These are phyloP conservation scores for Rhodotorula sp. DNA, from an alignment of 1,284 basidiomycete species.

Conservation along the genomic window DNA sequence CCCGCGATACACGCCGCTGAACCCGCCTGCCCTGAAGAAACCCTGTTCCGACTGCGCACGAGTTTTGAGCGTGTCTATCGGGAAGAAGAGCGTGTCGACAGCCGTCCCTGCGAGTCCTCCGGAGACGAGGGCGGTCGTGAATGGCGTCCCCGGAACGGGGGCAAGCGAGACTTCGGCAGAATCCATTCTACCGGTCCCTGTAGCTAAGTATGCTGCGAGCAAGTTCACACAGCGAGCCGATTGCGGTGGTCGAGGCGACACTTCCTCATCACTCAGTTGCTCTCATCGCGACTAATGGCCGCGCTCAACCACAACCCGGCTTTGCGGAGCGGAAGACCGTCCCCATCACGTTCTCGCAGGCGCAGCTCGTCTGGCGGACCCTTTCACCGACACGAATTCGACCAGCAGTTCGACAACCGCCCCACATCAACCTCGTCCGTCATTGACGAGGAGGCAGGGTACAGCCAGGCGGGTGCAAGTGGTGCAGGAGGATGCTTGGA, in stretches of 20 bases:
- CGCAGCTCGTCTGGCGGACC: too few relatives aligned
- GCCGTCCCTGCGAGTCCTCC: constrained; percentile 61
- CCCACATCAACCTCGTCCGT: too few relatives aligned
- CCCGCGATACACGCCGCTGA: constrained; percentile 89
- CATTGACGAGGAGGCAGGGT: background rate
- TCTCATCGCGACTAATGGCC: background rate
- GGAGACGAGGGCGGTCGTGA: constrained; percentile 17
- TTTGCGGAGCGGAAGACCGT: background rate
- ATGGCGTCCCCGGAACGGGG: background rate
- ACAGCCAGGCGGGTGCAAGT: background rate
- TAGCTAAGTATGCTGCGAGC: too few relatives aligned
- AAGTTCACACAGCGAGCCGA: too few relatives aligned
- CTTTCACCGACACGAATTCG: background rate
- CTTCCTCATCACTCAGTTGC: too few relatives aligned
- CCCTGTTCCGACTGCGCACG: constrained; percentile 85
- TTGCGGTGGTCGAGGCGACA: too few relatives aligned
- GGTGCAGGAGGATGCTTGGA: background rate
- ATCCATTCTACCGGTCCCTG: too few relatives aligned
- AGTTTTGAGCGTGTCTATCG: constrained; percentile 95
- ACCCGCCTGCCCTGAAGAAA: constrained; percentile 81
- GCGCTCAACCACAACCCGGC: constrained; percentile 4
- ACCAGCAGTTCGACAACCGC: background rate
- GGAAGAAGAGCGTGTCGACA: constrained; percentile 93
- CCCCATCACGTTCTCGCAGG: too few relatives aligned
- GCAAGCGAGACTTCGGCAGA: background rate